Base-by-base conservation (phyloP, 2,329 filamentous ascomycete genomes). In the Torrubiellomyces zombiae region DNA sequence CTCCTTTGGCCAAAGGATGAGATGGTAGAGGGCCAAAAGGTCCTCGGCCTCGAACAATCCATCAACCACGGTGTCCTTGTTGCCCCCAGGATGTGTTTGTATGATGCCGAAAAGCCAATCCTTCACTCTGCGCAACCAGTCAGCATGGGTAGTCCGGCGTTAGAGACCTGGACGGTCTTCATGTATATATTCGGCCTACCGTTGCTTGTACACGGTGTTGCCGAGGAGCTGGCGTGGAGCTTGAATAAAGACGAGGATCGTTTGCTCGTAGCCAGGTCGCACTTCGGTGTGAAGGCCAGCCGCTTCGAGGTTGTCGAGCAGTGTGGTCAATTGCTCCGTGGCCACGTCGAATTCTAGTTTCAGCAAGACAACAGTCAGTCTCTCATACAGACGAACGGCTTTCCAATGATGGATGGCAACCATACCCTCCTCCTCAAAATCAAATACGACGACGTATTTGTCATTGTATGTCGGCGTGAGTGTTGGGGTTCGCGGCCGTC, bases 61-160 rank as follows among this genome's bases (percentile, higher is more conserved):
- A 51, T 68, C 38, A 61, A 59, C 26, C 59, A 60, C 14, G 54
- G 67, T 40, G 63, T 61, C 27, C 46, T 53, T 47, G 55, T 57
- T 35, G 58, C 58, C 32, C 49, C 58, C 56, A 0, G 77, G 77
- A 26, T 76, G 67, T 20, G 61, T 60, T 22, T 71, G 59, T 21
- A 67, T 65, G 32, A 81, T 68, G 21, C 74, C 74, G 42, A 77
- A 69, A 13, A 83, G 58, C 74, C 75, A 83, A 44, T 83, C 77
- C 36, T 72, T 74, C 16, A 81, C 68, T 37, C 76, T 78, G 29
- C 13, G 7, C 22, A 16, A 5, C 9, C 7, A 20, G 24, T 27
- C 5, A 23, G 12, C 8, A 5, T 23, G 8, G n/a, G n/a, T 9
- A 3, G 9, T 12, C 14, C 14, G 18, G 15, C 9, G 17, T 21